Percentiles rank a stretch among this genome's conserved stretches.
These are phyloP conservation scores for Bjerkandera adusta DNA, from an alignment of 1,284 basidiomycete genomes.

Conservation along the genomic window DNA sequence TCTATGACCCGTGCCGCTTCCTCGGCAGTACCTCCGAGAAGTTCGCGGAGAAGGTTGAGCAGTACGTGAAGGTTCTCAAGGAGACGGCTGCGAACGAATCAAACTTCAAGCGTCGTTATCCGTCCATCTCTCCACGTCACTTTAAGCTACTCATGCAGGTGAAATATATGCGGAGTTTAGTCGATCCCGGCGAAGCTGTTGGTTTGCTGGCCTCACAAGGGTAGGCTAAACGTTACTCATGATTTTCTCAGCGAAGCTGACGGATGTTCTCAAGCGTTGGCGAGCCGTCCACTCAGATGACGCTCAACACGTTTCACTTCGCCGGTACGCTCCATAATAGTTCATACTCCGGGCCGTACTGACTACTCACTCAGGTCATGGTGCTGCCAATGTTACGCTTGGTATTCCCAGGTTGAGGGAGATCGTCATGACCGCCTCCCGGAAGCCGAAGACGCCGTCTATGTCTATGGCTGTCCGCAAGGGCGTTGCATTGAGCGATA, in stretches of 20 bases:
- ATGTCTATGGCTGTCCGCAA: constrained; percentile 84
- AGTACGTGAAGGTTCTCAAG: constrained; percentile 77
- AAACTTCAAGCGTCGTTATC: constrained; percentile 44
- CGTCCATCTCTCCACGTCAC: constrained; percentile 51
- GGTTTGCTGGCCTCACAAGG: constrained; percentile 98
- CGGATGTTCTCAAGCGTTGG: constrained; percentile 66
- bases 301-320: constrained; percentile 99
- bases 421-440: constrained; percentile 99
- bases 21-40: constrained; percentile 93
- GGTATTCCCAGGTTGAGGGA: constrained; percentile 99
- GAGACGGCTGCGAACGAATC: constrained; percentile 46
- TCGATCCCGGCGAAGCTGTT: constrained; percentile 98
- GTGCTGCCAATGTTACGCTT: constrained; percentile 98
- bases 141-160: constrained; percentile 86
- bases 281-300: constrained; percentile 99
- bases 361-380: constrained; percentile 71
- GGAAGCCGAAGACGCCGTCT: constrained; percentile 97
- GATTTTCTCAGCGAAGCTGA: constrained; percentile 10
- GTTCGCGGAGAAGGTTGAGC: constrained; percentile 81
- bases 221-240: constrained; percentile 41
- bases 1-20: constrained; percentile 78
- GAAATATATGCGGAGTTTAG: constrained; percentile 90
- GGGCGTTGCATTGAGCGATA: constrained; percentile 52
- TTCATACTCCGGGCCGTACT: not conserved
- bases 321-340: constrained; percentile 57